Evolutionary conservation across 2,329 filamentous ascomycete genomes (phyloP), one percentile per base, ranked within the genome.

Genomic region (Aureobasidium mangrovei): DNA sequence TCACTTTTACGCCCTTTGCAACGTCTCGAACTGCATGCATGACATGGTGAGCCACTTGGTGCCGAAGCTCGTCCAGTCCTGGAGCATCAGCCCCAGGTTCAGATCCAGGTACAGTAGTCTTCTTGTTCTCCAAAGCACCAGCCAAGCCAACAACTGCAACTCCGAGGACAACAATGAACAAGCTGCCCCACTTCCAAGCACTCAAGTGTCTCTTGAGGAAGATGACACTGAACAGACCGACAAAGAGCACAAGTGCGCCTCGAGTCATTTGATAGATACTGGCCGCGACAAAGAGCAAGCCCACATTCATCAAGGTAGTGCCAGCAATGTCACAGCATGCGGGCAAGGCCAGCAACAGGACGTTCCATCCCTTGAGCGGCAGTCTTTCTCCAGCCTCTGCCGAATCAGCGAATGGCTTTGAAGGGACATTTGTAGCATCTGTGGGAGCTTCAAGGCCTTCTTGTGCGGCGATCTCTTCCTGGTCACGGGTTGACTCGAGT

Each of bases 211-310:
- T 82, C 63, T 82, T 84, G 55, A 98, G 76, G 69, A 98, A 97
- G 9, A 95, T 64, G 29, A 98, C 91, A 65, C 90, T 95, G 73
- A 98, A 96, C 0, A 97, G 74, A 0, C 93, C 93, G 24, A 98
- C 93, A 63, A 98, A 98, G 5, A 98, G 78, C 3, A 98, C 91
- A 40, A 98, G 77, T 0, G 93, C 93, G 7, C 93, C 93, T 56
- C 93, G 79, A 1, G 91, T 97, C 93, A 98, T 98, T 73, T 98
- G 93, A 72, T 96, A 98, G 65, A 98, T 96, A 57, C 88, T 94
- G 1, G 93, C 89, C 9, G 88, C 93, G 27, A 97, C 91, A 67
- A 97, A 91, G 46, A 97, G 78, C 61, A 98, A 77, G 3, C 93
- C 93, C 4, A 89, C 87, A 66, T 98, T 98, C 91, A 98, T 97